Percentiles rank a stretch among this genome's conserved stretches.
phyloP scores from a whole-genome alignment of 768 basidiomycete genomes.

The Tephrocybe sp. region DNA sequence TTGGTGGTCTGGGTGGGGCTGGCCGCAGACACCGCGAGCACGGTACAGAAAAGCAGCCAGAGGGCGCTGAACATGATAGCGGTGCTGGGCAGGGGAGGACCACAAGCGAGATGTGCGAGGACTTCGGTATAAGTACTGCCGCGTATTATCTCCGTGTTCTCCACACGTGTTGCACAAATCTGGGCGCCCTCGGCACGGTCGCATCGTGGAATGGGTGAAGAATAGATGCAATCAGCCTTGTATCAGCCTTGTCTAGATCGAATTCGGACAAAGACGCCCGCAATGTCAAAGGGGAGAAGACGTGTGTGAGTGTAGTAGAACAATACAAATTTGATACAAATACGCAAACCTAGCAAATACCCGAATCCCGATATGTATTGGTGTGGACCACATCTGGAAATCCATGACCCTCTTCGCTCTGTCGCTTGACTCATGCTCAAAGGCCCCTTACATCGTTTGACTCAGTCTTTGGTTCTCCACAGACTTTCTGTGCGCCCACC shows the following conservation, averaged over 20 bases:
- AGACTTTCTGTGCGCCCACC: constrained; percentile 12
- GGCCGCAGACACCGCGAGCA: constrained; percentile 33
- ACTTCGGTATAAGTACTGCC: constrained; percentile 12
- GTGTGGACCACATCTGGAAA: too few relatives aligned
- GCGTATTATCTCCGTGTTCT: constrained; percentile 15
- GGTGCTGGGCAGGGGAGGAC: constrained; percentile 21
- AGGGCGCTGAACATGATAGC: constrained; percentile 33
- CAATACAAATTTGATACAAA: background rate
- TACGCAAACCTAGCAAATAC: too few relatives aligned
- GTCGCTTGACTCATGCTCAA: constrained; percentile 14
- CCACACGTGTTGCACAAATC: constrained; percentile 13
- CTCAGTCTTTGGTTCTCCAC: constrained; percentile 7
- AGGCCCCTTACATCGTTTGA: constrained; percentile 1
- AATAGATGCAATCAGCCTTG: background rate
- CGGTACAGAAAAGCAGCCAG: constrained; percentile 29
- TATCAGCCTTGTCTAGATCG: constrained; percentile 3
- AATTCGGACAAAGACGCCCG: constrained; percentile 6
- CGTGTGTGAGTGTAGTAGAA: background rate
- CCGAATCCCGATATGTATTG: constrained; percentile 3
- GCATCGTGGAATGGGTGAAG: constrained; percentile 1
- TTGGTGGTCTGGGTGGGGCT: constrained; percentile 31
- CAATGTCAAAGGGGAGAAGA: background rate
- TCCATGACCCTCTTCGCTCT: background rate
- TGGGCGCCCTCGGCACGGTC: background rate
- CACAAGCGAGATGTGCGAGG: constrained; percentile 5